Conservation (phyloP, 768 basidiomycete genomes). For the Mycena leptocephala region DNA sequence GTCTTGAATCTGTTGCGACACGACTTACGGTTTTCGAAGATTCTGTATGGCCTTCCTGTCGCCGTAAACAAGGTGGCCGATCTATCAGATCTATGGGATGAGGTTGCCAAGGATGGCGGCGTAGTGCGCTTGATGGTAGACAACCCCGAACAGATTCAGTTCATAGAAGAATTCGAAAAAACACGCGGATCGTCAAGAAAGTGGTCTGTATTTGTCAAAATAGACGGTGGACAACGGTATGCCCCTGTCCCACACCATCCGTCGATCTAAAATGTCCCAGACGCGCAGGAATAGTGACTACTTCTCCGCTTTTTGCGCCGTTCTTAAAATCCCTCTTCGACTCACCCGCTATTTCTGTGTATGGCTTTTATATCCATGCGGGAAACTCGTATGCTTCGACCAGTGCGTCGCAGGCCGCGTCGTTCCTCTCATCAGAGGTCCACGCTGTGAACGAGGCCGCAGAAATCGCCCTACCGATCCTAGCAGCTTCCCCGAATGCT, state of each 20-base stretch:
- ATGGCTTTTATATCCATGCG: constrained; percentile 90
- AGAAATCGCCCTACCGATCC: constrained; percentile 64
- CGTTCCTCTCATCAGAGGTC: constrained; percentile 80
- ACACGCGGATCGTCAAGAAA: constrained; percentile 54
- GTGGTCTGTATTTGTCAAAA: constrained; percentile 89
- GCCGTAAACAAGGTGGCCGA: constrained; percentile 81
- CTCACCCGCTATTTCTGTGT: constrained; percentile 73
- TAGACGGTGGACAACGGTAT: constrained; percentile 86
- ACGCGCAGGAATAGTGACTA: constrained; percentile 79
- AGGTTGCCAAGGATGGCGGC: constrained; percentile 70
- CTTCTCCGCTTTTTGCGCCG: constrained; percentile 67
- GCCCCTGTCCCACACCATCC: constrained; percentile 38
- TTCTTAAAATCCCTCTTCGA: constrained; percentile 69
- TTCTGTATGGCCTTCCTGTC: constrained; percentile 87
- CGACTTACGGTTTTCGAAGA: constrained; percentile 56
- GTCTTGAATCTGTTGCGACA: constrained; percentile 7
- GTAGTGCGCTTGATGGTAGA: constrained; percentile 81
- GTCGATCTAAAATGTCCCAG: constrained; percentile 54
- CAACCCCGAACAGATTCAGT: constrained; percentile 79
- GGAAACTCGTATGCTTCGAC: constrained; percentile 86
- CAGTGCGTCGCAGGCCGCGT: constrained; percentile 74
- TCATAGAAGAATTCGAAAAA: constrained; percentile 74
- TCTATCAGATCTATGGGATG: constrained; percentile 72
- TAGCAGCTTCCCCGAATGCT: constrained; percentile 54
- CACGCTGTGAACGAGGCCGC: constrained; percentile 80